These are phyloP conservation scores for Malbranchea cinnamomea DNA, from an alignment of 2,329 filamentous ascomycete species.

Conservation along the genomic window DNA sequence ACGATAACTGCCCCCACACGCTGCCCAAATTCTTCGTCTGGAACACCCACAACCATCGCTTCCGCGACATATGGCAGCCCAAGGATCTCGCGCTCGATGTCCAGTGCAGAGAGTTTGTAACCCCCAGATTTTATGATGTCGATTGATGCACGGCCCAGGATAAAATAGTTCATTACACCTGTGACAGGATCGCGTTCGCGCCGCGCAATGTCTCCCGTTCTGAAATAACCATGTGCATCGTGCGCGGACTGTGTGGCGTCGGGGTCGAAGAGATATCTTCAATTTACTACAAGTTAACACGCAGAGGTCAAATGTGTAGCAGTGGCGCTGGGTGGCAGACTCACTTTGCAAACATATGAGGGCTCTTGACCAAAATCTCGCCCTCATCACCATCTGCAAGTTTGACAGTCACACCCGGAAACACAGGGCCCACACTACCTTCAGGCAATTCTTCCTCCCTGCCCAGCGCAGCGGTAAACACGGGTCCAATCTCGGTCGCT, in stretches of 20 bases:
- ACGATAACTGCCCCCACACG: constrained; percentile 8
- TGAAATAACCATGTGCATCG: constrained; percentile 11
- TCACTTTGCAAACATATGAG: constrained; percentile 10
- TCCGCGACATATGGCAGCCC: constrained; percentile 11
- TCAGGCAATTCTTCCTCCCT: constrained; percentile 12
- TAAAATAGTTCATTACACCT: constrained; percentile 10
- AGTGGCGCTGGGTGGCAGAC: constrained; percentile 14
- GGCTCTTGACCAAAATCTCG: constrained; percentile 9
- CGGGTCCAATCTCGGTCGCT: constrained; percentile 26
- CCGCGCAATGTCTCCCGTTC: constrained; percentile 10
- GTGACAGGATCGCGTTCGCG: too few species aligned
- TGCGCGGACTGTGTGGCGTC: constrained; percentile 6
- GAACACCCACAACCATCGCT: constrained; percentile 10
- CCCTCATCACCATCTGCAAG: constrained; percentile 17
- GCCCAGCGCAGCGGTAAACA: constrained; percentile 23
- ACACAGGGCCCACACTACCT: constrained; percentile 19
- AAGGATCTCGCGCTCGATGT: constrained; percentile 11
- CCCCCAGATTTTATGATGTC: constrained; percentile 11
- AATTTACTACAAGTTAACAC: background rate
- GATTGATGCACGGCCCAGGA: constrained; percentile 11
- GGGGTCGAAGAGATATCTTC: constrained; percentile 4
- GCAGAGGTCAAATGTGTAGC: background rate
- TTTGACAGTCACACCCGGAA: constrained; percentile 24
- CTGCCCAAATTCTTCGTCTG: constrained; percentile 9
- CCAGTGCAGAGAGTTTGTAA: constrained; percentile 10